phyloP scores from a whole-genome alignment of 1,284 basidiomycete species.

The Ustilago crameri region DNA sequence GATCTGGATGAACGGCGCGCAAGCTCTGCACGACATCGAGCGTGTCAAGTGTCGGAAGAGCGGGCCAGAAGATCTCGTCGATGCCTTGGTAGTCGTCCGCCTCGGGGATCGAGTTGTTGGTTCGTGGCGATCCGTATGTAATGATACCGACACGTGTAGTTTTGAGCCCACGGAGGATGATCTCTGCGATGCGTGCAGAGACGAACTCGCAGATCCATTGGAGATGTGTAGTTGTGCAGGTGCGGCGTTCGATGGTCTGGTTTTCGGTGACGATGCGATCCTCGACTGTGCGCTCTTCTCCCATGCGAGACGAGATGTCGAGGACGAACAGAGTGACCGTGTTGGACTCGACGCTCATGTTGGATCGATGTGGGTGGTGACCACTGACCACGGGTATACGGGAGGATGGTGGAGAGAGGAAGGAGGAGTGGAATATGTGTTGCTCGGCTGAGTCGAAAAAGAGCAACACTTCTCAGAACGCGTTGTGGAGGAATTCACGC shows the following conservation, averaged over 20 bases:
- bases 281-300: conserved; percentile 69
- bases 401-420: conserved; percentile 7
- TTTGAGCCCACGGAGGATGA: conserved; percentile 88
- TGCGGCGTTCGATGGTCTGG: conserved; percentile 71
- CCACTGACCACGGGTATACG: conserved; percentile 13
- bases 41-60: conserved; percentile 79
- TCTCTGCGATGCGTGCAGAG: conserved; percentile 86
- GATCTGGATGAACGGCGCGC: conserved; percentile 37
- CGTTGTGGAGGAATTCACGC: not conserved
- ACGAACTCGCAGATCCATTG: conserved; percentile 85
- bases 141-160: conserved; percentile 90
- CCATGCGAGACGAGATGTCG: conserved; percentile 88
- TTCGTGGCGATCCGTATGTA: conserved; percentile 74
- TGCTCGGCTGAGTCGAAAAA: conserved; percentile 6
- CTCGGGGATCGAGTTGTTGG: conserved; percentile 76
- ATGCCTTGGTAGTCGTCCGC: conserved; percentile 80
- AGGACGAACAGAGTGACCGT: conserved; percentile 74
- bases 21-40: conserved; percentile 77
- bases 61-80: conserved; percentile 80
- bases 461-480: conserved; percentile 23
- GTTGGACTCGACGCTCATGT: conserved; percentile 47
- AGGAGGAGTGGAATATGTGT: not conserved
- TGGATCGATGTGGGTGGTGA: not conserved
- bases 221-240: conserved; percentile 73
- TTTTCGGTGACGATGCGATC: conserved; percentile 40